Base-by-base conservation (phyloP, 768 basidiomycete genomes). In the Daedalea quercina region DNA sequence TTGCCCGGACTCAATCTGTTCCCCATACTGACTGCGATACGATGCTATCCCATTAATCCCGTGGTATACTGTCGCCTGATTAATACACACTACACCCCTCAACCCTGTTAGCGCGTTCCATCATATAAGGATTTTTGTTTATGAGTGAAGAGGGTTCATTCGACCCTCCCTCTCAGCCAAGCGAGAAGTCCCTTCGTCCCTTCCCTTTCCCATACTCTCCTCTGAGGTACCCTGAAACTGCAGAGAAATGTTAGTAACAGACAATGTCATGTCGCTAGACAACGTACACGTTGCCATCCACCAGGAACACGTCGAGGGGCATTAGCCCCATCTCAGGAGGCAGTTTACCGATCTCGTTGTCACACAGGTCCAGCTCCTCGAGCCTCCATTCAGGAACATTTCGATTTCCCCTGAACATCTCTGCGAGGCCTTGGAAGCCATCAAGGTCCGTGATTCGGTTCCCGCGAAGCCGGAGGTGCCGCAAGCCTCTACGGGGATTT, bases 161-260 rank as follows among this genome's bases (percentile, higher is more conserved):
- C 86, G 44, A 90, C 76, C 55, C 89, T 75, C 17, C 85, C 86
- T 49, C 85, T 75, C 61, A 92, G 65, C 89, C 89, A 92, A 54
- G 77, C 83, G 70, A 90, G 61, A 50, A 91, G 61, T 1, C 90
- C 89, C 59, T 87, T 90, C 19, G 88, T 90, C 1, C 89, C 90
- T 62, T 92, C 90, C 44, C 88, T 74, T 65, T 92, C 90, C 90
- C 90, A 93, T 9, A 93, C 83, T 20, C 84, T 75, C 56, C 90
- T 74, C 53, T 84, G 81, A 0, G 90, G 90, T 19, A 90, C 82
- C 25, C 90, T 84, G 73, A 93, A 93, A 13, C 88, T 90, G 47
- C 41, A 3, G 52, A 28, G 37, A 7, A 46, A 31, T 34, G 43
- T 43, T 55, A 9, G 28, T 11, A 31, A 31, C 41, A 33, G 43